Percentiles rank a stretch among this genome's conserved stretches.
Evolutionary conservation across 805 yeast genomes (phyloP).

Genomic region (Hanseniaspora guilliermondii): DNA sequence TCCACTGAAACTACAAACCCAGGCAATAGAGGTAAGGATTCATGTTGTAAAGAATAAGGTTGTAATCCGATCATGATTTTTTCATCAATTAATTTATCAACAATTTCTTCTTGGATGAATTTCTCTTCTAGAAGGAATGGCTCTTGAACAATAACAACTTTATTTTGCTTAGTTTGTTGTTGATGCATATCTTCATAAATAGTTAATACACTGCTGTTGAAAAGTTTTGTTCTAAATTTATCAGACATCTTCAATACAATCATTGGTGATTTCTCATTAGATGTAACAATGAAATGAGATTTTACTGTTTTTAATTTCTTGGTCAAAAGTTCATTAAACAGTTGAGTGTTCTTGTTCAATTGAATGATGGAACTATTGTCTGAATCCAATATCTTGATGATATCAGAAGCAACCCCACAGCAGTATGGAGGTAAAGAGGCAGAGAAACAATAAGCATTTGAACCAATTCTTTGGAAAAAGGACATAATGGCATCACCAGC

Average conservation of each 20-base stretch:
- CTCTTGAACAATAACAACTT: slow-evolving; percentile 27
- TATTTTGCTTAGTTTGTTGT: slow-evolving; percentile 25
- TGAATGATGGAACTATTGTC: slow-evolving; percentile 24
- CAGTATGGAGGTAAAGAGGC: slow-evolving; percentile 91
- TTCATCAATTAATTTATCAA: slow-evolving; percentile 38
- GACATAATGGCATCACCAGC: slow-evolving; percentile 75
- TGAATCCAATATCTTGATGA: slow-evolving; percentile 38
- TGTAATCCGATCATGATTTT: slow-evolving; percentile 54
- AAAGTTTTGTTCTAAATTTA: slow-evolving; percentile 26
- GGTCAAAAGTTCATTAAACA: slow-evolving; percentile 33
- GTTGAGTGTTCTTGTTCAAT: slow-evolving; percentile 32
- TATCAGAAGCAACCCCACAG: slow-evolving; percentile 51
- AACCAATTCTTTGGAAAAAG: slow-evolving; percentile 82
- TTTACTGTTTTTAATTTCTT: slow-evolving; percentile 21
- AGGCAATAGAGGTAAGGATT: slow-evolving; percentile 56
- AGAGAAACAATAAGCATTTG: slow-evolving; percentile 81
- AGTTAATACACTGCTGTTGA: slow-evolving; percentile 22
- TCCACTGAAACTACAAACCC: slow-evolving; percentile 43
- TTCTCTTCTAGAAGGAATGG: slow-evolving; percentile 38
- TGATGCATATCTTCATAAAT: slow-evolving; percentile 21
- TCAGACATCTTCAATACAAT: slow-evolving; percentile 51
- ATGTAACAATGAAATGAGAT: slow-evolving; percentile 35
- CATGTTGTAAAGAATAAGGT: slow-evolving; percentile 56
- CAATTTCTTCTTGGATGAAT: slow-evolving; percentile 56
- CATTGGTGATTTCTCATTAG: slow-evolving; percentile 51